Evolutionary conservation across 1,139 yeast genomes (phyloP), one percentile per base, ranked within the genome.

Genomic region (Magnusiomyces magnusii): DNA sequence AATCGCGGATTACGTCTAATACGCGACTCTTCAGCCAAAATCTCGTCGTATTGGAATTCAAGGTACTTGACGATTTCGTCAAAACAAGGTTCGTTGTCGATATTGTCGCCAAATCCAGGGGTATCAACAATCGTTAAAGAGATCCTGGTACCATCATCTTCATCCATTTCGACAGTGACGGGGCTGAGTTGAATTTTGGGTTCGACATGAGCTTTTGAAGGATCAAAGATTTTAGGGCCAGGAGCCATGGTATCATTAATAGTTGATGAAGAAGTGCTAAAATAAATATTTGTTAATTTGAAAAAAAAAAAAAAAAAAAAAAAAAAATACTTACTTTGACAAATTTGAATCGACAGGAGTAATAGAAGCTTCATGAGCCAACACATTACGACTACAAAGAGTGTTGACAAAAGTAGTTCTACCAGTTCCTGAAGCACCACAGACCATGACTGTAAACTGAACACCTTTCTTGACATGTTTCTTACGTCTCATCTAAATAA

Each of bases 41-140:
- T 92, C 68, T 89, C 91, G 73, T 92, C 97, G 71, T 87, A 90
- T 72, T 91, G 97, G 70, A 86, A 90, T 68, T 87, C 91, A 65
- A 91, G 76, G 71, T 84, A 90, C 63, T 82, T 82, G 59, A 85
- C 83, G 63, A 91, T 85, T 65, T 87, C 87, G 50, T 78, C 79
- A 69, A 87, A 87, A 67, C 89, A 79, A 64, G 83, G 84, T 39
- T 81, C 76, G 73, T 84, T 85, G 68, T 83, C 84, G 67, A 86
- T 77, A 63, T 79, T 80, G 67, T 85, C 87, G 62, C 95, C 95
- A 75, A 87, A 89, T 42, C 91, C 92, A 21, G 93, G 95, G 31
- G 97, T 83, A 63, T 91, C 91, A 61, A 92, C 83, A 55, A 92
- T 85, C 70, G 73, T 83, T 53, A 69, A 61, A 1, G 67, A 61